A percentile compares a stretch with the other conserved stretches of the same genome.
These are phyloP conservation scores for Cercospora citrullina DNA, from an alignment of 2,329 filamentous ascomycete genomes.

Conservation along the genomic window DNA sequence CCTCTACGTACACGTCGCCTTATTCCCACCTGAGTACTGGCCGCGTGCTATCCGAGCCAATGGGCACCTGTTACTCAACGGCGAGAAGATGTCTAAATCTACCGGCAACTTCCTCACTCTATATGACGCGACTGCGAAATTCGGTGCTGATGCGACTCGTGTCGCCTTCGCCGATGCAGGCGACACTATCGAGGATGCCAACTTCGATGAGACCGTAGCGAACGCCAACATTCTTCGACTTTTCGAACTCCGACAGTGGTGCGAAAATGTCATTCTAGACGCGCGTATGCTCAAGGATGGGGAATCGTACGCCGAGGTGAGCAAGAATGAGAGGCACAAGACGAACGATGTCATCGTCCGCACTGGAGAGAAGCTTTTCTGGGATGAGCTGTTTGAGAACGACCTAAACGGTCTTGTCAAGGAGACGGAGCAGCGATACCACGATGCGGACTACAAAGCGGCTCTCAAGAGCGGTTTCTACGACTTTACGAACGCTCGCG, in stretches of 20 bases:
- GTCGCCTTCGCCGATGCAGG: conserved; percentile 92
- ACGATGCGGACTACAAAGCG: conserved; percentile 76
- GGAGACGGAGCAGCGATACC: conserved; percentile 77
- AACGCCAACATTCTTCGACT: conserved; percentile 88
- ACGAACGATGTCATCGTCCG: conserved; percentile 65
- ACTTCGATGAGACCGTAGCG: conserved; percentile 94
- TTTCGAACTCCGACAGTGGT: conserved; percentile 84
- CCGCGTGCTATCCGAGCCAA: conserved; percentile 83
- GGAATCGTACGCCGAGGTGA: conserved; percentile 45
- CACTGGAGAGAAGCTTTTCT: conserved; percentile 72
- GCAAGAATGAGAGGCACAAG: conserved; percentile 48
- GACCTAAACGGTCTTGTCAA: conserved; percentile 83
- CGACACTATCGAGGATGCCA: conserved; percentile 91
- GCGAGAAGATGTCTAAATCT: conserved; percentile 97
- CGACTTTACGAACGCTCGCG: conserved; percentile 83
- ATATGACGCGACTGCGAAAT: conserved; percentile 81
- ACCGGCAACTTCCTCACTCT: conserved; percentile 97
- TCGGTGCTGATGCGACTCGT: conserved; percentile 87
- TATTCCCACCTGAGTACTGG: conserved; percentile 89
- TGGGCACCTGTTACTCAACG: conserved; percentile 90
- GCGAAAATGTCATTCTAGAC: conserved; percentile 77
- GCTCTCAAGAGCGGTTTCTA: conserved; percentile 84
- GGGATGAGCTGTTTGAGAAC: conserved; percentile 88
- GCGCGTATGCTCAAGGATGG: conserved; percentile 46
- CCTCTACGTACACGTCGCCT: conserved; percentile 87